A percentile compares a stretch with the other conserved stretches of the same genome.
Conservation (phyloP, 148 eudicot species). For the Nepenthes mirabilis region DNA sequence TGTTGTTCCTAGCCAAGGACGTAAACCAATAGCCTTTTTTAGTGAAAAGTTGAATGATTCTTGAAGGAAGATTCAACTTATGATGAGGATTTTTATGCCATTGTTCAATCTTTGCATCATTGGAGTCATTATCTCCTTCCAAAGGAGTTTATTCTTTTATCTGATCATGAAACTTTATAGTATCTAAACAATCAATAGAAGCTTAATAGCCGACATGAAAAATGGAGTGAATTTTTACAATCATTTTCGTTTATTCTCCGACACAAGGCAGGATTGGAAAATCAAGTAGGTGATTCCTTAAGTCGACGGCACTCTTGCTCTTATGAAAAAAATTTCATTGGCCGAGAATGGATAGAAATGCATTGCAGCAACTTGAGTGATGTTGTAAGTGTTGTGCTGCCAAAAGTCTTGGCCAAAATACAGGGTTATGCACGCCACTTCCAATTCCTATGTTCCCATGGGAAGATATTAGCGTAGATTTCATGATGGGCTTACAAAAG, state of each 20-base stretch:
- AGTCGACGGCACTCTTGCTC: neutral
- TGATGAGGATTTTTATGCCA: constrained; percentile 1
- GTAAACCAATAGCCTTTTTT: neutral
- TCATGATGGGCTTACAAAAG: neutral
- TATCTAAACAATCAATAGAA: neutral
- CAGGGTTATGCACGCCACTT: neutral
- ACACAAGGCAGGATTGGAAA: neutral
- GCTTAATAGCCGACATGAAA: neutral
- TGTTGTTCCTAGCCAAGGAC: neutral
- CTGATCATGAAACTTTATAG: neutral
- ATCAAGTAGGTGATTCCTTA: neutral
- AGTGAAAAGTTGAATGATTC: constrained; percentile 4
- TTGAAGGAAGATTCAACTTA: neutral
- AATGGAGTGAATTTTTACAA: neutral
- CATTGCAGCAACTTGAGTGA: neutral
- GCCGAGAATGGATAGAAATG: neutral
- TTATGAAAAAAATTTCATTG: neutral
- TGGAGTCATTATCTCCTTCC: neutral
- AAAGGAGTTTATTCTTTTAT: neutral
- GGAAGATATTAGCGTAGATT: neutral
- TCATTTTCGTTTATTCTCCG: neutral
- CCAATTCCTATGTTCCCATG: neutral
- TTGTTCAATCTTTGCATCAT: neutral
- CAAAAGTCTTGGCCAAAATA: neutral
- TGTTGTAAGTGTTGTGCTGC: neutral